A percentile compares a stretch with the other conserved stretches of the same genome.
Conservation (phyloP, 441 rosid species). For the Raphanus hybrid region DNA sequence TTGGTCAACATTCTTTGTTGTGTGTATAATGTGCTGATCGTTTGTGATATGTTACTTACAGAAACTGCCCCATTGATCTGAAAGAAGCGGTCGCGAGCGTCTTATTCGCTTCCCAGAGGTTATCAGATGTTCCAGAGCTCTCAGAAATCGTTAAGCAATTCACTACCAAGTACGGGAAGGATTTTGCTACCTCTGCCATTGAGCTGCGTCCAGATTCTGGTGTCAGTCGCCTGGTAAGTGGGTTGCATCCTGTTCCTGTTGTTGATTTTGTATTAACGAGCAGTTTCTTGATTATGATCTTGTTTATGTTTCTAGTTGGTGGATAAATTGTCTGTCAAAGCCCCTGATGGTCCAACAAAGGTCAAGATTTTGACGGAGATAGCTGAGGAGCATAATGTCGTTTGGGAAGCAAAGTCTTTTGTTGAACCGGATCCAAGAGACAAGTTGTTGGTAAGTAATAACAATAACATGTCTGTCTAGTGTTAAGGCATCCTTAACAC, state of each 20-base stretch:
- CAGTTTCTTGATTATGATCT: conserved; percentile 22
- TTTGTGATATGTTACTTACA: conserved; percentile 40
- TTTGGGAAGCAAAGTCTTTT: conserved; percentile 79
- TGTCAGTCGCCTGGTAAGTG: conserved; percentile 83
- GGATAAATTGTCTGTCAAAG: conserved; percentile 80
- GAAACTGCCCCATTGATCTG: conserved; percentile 86
- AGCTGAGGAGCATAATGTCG: conserved; percentile 74
- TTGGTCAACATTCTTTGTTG: background rate
- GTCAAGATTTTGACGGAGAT: conserved; percentile 75
- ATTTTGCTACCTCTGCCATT: conserved; percentile 67
- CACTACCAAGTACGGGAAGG: conserved; percentile 81
- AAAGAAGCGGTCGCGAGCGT: conserved; percentile 89
- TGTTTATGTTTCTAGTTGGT: conserved; percentile 58
- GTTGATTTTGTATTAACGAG: conserved; percentile 7
- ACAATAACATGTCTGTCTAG: background rate
- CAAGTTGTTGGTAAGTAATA: conserved; percentile 68
- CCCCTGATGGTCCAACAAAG: conserved; percentile 90
- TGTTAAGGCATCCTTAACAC: background rate
- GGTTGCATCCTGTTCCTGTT: background rate
- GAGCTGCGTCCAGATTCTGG: conserved; percentile 92
- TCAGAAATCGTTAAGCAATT: conserved; percentile 68
- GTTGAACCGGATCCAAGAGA: conserved; percentile 61
- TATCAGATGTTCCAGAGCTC: conserved; percentile 85
- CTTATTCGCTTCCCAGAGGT: conserved; percentile 81
- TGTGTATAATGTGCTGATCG: conserved; percentile 26